Evolutionary conservation across 805 yeast species (phyloP).

Genomic region (Ogataea nakhonphanomensis): DNA sequence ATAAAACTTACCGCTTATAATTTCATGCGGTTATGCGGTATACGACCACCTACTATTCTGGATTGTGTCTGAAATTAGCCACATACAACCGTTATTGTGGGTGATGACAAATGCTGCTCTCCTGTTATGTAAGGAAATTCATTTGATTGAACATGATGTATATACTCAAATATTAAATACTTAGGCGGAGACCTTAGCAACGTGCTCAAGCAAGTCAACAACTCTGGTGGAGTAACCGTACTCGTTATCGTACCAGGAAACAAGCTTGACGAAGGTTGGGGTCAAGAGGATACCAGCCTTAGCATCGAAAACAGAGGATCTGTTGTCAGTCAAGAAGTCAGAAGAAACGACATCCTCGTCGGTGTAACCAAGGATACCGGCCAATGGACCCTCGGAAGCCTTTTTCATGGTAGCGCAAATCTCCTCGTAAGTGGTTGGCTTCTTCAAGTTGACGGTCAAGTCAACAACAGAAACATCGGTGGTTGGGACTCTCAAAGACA

Average conservation of each 20-base stretch:
- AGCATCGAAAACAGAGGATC: slow-evolving; percentile 88
- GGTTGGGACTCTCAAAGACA: slow-evolving; percentile 93
- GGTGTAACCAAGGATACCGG: slow-evolving; percentile 86
- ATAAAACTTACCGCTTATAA: too few relatives aligned
- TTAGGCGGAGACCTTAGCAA: slow-evolving; percentile 51
- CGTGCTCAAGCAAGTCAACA: slow-evolving; percentile 81
- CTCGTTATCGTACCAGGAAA: slow-evolving; percentile 96
- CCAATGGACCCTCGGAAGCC: slow-evolving; percentile 73
- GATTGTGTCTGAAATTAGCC: too few relatives aligned
- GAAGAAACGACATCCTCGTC: slow-evolving; percentile 90
- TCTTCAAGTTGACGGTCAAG: slow-evolving; percentile 79
- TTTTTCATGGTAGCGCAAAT: slow-evolving; percentile 72
- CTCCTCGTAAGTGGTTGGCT: slow-evolving; percentile 75
- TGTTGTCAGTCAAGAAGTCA: slow-evolving; percentile 79
- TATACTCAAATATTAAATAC: background rate
- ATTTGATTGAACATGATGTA: too few relatives aligned
- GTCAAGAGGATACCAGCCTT: slow-evolving; percentile 86
- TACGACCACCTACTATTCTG: too few relatives aligned
- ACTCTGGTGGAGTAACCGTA: slow-evolving; percentile 96
- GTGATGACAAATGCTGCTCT: too few relatives aligned
- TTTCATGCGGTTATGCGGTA: too few relatives aligned
- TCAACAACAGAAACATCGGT: slow-evolving; percentile 92
- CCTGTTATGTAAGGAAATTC: too few relatives aligned
- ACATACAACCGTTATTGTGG: too few relatives aligned
- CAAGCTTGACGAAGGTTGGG: slow-evolving; percentile 85